Evolutionary conservation across 805 yeast species (phyloP).

Genomic region (Yamadazyma laniorum): DNA sequence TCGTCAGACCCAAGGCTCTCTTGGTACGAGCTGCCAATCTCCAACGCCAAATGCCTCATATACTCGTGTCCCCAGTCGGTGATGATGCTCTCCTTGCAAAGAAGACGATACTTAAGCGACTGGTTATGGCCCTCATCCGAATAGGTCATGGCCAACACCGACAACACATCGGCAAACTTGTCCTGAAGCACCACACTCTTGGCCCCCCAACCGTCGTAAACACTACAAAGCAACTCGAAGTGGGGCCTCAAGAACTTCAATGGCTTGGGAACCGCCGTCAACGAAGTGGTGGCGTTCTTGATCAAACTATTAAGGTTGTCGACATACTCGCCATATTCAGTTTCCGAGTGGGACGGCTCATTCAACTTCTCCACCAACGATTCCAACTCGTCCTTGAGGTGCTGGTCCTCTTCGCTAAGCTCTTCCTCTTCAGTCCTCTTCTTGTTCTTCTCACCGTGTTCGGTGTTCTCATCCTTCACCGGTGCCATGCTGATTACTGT

Average conservation of each 20-base stretch:
- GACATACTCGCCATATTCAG: constrained; percentile 60
- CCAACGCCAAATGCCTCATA: constrained; percentile 91
- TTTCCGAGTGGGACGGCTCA: constrained; percentile 45
- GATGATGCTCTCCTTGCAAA: constrained; percentile 48
- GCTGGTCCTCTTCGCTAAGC: constrained; percentile 88
- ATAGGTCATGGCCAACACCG: constrained; percentile 93
- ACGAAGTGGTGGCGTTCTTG: constrained; percentile 91
- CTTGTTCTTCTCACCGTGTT: constrained; percentile 16
- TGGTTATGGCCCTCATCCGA: constrained; percentile 79
- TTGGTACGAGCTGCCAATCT: constrained; percentile 85
- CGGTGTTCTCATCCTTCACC: constrained; percentile 22
- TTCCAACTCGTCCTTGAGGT: constrained; percentile 83
- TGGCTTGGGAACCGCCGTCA: constrained; percentile 99
- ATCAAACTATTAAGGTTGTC: constrained; percentile 71
- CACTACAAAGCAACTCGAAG: constrained; percentile 62
- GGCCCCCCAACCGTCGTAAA: constrained; percentile 67
- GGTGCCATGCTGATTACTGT: constrained; percentile 38
- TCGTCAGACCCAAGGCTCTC: constrained; percentile 42
- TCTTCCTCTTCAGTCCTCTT: constrained; percentile 59
- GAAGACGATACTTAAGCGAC: constrained; percentile 73
- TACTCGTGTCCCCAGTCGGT: constrained; percentile 98
- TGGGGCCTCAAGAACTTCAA: constrained; percentile 91
- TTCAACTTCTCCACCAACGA: constrained; percentile 75
- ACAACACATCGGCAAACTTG: constrained; percentile 80
- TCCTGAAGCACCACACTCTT: constrained; percentile 26